Base-by-base conservation (phyloP, 2,329 filamentous ascomycete species). In the Sclerotinia spermophila region DNA sequence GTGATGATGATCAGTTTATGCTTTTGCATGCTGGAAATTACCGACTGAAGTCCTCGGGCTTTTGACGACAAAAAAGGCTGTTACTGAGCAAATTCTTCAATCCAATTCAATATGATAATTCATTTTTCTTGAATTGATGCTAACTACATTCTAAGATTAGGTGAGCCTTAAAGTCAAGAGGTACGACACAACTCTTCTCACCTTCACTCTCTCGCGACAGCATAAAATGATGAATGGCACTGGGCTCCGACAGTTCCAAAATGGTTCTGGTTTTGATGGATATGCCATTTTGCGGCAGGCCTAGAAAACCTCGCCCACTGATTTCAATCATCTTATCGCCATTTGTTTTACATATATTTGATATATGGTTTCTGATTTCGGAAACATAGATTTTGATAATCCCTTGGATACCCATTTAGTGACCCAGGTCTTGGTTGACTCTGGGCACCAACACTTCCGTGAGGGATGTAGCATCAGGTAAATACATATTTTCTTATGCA, bases 301-400 rank as follows among this genome's bases (percentile, higher is more conserved):
- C 93, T 97, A 96, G 93, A 96, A 97, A 97, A 97, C 94, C 94
- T 97, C 89, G 93, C 92, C 94, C 92, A 95, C 94, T 97, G 94
- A 97, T 84, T 79, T 73, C 76, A 76, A 73, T 75, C 70, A 68
- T 69, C n/a, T 42, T 35, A 24, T 62, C 55, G 40, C 3, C 17
- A 68, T 40, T 3, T 51, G 27, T 51, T 60, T 24, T 38, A 68
- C 56, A 68, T 38, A 27, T 71, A 53, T 66, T 53, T 68, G 68
- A 51, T 38, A 24, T 19, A 51, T 51, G 48, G 30, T 38, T 71
- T 62, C 65, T 51, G 45, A 71, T 35, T 58, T 70, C 67, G 59
- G n/a, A 56, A 38, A 35, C 33, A 62, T 44, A 62, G 65, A 11
- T 62, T 30, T 56, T 40, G n/a, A 27, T 33, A 19, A 56, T 68